Evolutionary conservation across 225 moss, liverwort and hornwort genomes (phyloP).

Genomic region (Rhytidiadelphus loreus): DNA sequence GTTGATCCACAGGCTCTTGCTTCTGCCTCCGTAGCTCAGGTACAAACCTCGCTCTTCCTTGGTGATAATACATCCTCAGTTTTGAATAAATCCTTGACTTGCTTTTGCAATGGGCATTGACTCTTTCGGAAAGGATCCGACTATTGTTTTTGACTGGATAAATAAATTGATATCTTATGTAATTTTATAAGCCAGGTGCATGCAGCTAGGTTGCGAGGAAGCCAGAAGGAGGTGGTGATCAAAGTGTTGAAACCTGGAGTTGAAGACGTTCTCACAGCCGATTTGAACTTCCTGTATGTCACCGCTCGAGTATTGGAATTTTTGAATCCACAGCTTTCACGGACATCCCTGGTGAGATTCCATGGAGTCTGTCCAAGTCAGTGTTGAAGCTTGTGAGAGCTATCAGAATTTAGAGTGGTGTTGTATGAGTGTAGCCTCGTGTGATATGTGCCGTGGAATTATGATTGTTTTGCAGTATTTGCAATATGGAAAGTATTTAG

Average conservation of each 20-base stretch:
- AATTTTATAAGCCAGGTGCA: slow-evolving; percentile 54
- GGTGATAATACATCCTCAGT: not conserved
- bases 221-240: slow-evolving; percentile 81
- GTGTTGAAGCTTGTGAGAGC: not conserved
- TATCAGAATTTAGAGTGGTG: not conserved
- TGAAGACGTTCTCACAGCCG: slow-evolving; percentile 71
- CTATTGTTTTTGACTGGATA: not conserved
- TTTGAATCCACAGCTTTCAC: slow-evolving; percentile 72
- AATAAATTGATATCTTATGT: not conserved
- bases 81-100: not conserved
- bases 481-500: not conserved
- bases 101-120: not conserved
- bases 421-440: not conserved
- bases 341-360: slow-evolving; percentile 73
- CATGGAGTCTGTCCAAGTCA: not conserved
- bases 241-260: slow-evolving; percentile 97
- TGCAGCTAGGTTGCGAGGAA: slow-evolving; percentile 85
- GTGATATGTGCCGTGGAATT: not conserved
- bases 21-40: slow-evolving; percentile 94
- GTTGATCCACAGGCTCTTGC: slow-evolving; percentile 86
- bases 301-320: slow-evolving; percentile 90
- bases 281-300: slow-evolving; percentile 90
- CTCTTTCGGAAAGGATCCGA: not conserved
- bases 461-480: not conserved
- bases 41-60: not conserved